phyloP scores from a whole-genome alignment of 495 filamentous ascomycete genomes.

The Penicillium silybi region DNA sequence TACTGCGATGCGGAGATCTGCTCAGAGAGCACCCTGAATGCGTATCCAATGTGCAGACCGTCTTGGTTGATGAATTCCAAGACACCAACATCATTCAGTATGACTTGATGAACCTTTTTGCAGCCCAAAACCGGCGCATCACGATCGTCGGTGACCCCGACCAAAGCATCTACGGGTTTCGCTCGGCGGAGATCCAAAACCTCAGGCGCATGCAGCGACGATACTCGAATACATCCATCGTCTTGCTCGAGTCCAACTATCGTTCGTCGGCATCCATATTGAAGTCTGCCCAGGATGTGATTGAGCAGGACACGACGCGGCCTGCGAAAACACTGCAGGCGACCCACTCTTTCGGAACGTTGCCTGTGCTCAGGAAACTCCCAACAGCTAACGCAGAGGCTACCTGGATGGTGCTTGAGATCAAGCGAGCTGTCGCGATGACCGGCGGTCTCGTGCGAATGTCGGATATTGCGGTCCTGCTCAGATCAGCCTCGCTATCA shows the following conservation, averaged over 20 bases:
- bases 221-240: conserved; percentile 73
- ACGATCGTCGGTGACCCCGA: conserved; percentile 97
- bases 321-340: conserved; percentile 75
- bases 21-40: conserved; percentile 75
- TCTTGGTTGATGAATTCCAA: conserved; percentile 97
- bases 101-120: conserved; percentile 88
- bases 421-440: conserved; percentile 65
- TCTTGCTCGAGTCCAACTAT: conserved; percentile 94
- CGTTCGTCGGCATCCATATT: conserved; percentile 91
- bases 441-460: conserved; percentile 68
- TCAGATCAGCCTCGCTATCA: conserved; percentile 81
- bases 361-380: conserved; percentile 79
- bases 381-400: conserved; percentile 72
- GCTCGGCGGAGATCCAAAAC: conserved; percentile 94
- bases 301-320: conserved; percentile 82
- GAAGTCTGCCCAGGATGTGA: conserved; percentile 73
- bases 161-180: conserved; percentile 97
- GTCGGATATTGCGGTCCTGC: conserved; percentile 80
- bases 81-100: conserved; percentile 97
- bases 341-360: conserved; percentile 74
- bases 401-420: conserved; percentile 84
- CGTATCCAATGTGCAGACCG: conserved; percentile 84
- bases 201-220: conserved; percentile 70
- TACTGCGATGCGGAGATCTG: conserved; percentile 79
- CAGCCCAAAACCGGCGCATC: conserved; percentile 64